These are phyloP conservation scores for Calonectria hongkongensis DNA, from an alignment of 2,329 filamentous ascomycete genomes.

Conservation along the genomic window DNA sequence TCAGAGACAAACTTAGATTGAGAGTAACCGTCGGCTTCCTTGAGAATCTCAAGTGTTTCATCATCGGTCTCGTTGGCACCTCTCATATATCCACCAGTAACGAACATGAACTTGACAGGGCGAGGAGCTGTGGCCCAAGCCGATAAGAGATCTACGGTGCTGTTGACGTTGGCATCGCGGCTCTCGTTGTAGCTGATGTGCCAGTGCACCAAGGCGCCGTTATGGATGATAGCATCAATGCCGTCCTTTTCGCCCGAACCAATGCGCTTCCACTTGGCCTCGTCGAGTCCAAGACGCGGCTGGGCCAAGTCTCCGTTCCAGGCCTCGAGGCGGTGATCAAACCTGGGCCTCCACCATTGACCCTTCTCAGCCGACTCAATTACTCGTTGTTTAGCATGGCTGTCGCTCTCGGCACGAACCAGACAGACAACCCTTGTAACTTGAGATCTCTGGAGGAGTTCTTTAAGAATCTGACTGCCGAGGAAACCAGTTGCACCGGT, in stretches of 20 bases:
- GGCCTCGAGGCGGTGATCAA: conserved; percentile 31
- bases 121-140: conserved; percentile 21
- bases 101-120: conserved; percentile 27
- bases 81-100: conserved; percentile 33
- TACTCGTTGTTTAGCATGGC: conserved; percentile 29
- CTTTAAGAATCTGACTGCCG: conserved; percentile 17
- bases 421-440: conserved; percentile 6
- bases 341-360: conserved; percentile 32
- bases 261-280: conserved; percentile 13
- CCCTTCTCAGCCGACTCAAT: conserved; percentile 30
- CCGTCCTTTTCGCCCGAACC: conserved; percentile 12
- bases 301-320: conserved; percentile 34
- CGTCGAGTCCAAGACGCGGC: conserved; percentile 1
- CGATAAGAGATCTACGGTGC: conserved; percentile 35
- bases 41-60: conserved; percentile 27
- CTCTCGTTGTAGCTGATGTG: conserved; percentile 22
- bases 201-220: conserved; percentile 15
- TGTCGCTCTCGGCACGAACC: conserved; percentile 30
- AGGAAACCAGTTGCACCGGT: conserved; percentile 18
- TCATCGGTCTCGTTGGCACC: conserved; percentile 8
- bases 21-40: conserved; percentile 36
- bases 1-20: conserved; percentile 42
- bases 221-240: conserved; percentile 14
- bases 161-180: conserved; percentile 38
- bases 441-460: conserved; percentile 5